Evolutionary conservation across 2,329 filamentous ascomycete species (phyloP).

Genomic region (Teratosphaeria gauchensis): DNA sequence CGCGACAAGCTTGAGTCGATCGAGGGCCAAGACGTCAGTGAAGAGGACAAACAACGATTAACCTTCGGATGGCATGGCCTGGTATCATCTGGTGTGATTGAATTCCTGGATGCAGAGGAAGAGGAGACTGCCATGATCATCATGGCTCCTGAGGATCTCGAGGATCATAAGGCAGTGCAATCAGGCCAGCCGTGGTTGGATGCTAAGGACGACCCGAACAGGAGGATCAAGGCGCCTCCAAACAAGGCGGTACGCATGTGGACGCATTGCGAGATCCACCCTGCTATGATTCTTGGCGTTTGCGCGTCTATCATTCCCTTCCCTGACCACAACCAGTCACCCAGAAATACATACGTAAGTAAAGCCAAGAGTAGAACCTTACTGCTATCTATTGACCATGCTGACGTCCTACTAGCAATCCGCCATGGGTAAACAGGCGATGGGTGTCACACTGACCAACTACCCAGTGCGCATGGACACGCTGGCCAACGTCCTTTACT

Average conservation of each 20-base stretch:
- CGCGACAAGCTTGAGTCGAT: conserved; percentile 40
- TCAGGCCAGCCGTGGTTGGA: conserved; percentile 33
- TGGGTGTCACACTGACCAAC: conserved; percentile 98
- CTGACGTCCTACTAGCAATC: conserved; percentile 54
- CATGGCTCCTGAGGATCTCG: conserved; percentile 94
- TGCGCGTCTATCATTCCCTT: conserved; percentile 99
- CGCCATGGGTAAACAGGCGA: conserved; percentile 99
- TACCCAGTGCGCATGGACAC: conserved; percentile 97
- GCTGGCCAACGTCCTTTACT: conserved; percentile 98
- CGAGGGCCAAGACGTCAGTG: conserved; percentile 46
- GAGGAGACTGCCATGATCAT: conserved; percentile 98
- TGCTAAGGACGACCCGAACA: conserved; percentile 63
- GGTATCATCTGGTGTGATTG: conserved; percentile 74
- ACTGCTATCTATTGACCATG: not conserved
- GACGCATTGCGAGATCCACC: conserved; percentile 98
- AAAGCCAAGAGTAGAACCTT: not conserved
- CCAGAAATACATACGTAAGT: conserved; percentile 70
- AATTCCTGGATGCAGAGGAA: conserved; percentile 96
- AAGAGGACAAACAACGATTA: conserved; percentile 46
- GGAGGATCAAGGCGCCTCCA: conserved; percentile 76
- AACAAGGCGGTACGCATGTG: conserved; percentile 84
- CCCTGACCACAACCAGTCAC: conserved; percentile 96
- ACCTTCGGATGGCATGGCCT: conserved; percentile 85
- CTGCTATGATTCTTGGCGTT: conserved; percentile 96
- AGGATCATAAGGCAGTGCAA: conserved; percentile 42